Percentiles rank a stretch among this genome's conserved stretches.
These are phyloP conservation scores for Capsaspora owczarzaki DNA, from an alignment of 78 protist genomes.

Conservation along the genomic window DNA sequence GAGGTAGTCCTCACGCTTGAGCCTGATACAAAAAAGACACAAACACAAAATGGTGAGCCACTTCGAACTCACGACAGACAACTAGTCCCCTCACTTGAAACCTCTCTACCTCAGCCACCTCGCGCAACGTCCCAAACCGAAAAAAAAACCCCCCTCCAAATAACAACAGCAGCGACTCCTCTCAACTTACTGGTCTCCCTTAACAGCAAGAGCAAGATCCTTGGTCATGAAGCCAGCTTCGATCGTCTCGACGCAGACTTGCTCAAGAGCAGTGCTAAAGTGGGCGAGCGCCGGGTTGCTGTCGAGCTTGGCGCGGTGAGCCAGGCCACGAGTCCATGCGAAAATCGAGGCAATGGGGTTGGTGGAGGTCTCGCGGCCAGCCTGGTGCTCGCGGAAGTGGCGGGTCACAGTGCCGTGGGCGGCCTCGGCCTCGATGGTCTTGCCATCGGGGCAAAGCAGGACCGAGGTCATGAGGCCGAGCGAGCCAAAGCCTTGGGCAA, in stretches of 20 bases:
- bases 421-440: conserved; percentile 87
- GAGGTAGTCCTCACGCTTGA: conserved; percentile 23
- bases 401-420: conserved; percentile 94
- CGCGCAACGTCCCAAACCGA: no score
- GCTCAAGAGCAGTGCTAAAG: conserved; percentile 42
- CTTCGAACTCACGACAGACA: no score
- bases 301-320: conserved; percentile 82
- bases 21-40: no score
- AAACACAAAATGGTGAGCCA: no score
- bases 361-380: conserved; percentile 75
- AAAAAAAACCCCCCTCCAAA: no score
- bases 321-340: conserved; percentile 90
- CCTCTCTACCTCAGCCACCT: no score
- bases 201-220: conserved; percentile 68
- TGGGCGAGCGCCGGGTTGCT: conserved; percentile 42
- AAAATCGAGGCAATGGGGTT: conserved; percentile 86
- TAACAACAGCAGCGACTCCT: no score
- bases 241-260: conserved; percentile 37
- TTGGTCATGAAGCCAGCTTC: conserved; percentile 73
- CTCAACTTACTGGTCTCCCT: conserved; percentile 18
- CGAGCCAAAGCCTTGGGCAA: conserved; percentile 89
- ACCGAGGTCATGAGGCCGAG: conserved; percentile 92
- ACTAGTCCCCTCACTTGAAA: no score
- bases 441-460: conserved; percentile 75
- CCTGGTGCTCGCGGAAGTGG: conserved; percentile 77